phyloP scores from a whole-genome alignment of 202 grass and related monocot species.

The Zizania palustris region DNA sequence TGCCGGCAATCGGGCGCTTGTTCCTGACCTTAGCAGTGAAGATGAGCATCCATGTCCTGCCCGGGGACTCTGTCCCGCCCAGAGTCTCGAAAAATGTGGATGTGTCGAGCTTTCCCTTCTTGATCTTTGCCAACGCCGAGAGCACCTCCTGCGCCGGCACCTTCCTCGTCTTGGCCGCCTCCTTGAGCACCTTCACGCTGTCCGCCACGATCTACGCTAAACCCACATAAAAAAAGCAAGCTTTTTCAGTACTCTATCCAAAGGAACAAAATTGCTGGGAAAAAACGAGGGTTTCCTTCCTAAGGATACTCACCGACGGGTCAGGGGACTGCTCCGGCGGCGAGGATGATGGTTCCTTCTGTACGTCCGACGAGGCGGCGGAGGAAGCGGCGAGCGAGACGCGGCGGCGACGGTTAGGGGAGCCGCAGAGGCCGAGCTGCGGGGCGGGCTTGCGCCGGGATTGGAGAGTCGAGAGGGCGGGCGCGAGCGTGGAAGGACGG shows the following conservation, averaged over 20 bases:
- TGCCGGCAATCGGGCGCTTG: not conserved
- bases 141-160: conserved; percentile 66
- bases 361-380: conserved; percentile 46
- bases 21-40: conserved; percentile 72
- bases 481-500: conserved; percentile 17
- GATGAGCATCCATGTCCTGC: conserved; percentile 97
- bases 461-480: not conserved
- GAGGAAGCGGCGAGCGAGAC: conserved; percentile 33
- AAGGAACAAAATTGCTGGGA: not conserved
- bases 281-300: not conserved
- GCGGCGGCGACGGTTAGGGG: not conserved
- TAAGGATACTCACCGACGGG: conserved; percentile 32
- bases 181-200: conserved; percentile 80
- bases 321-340: not conserved
- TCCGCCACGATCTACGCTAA: conserved; percentile 59
- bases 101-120: conserved; percentile 76
- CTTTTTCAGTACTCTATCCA: not conserved
- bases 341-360: conserved; percentile 26
- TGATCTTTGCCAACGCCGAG: conserved; percentile 61
- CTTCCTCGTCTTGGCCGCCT: conserved; percentile 74
- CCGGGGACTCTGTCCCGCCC: conserved; percentile 74
- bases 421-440: conserved; percentile 11
- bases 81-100: conserved; percentile 74
- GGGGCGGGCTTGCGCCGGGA: not conserved
- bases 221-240: conserved; percentile 21